These are phyloP conservation scores for Boletus speciosus DNA, from an alignment of 768 basidiomycete genomes.

Conservation along the genomic window DNA sequence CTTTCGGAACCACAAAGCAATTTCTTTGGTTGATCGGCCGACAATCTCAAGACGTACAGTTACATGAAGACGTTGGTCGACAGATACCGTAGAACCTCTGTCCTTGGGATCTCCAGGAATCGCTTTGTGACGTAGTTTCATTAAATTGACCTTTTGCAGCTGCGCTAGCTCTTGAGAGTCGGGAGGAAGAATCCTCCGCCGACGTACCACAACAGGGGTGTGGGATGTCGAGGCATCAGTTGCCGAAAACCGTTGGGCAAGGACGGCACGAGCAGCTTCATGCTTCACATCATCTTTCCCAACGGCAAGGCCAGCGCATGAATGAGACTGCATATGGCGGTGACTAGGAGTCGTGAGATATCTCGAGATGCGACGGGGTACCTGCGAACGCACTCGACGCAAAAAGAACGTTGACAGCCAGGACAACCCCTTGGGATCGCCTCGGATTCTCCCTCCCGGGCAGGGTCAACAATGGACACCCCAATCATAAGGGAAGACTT, in stretches of 20 bases:
- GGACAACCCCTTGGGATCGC: constrained; percentile 40
- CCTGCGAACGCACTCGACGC: constrained; percentile 49
- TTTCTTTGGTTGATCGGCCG: constrained; percentile 34
- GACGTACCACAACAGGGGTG: constrained; percentile 27
- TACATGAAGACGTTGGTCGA: constrained; percentile 59
- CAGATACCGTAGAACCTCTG: constrained; percentile 40
- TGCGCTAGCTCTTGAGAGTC: constrained; percentile 55
- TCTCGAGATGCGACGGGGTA: background rate
- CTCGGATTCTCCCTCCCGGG: background rate
- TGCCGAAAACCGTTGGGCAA: constrained; percentile 49
- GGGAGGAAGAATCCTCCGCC: constrained; percentile 35
- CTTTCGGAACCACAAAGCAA: constrained; percentile 69
- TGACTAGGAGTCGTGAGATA: constrained; percentile 44
- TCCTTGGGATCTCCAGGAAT: constrained; percentile 60
- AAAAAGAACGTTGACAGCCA: constrained; percentile 56
- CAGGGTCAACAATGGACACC: constrained; percentile 20
- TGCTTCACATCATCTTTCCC: constrained; percentile 34
- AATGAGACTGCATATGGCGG: constrained; percentile 60
- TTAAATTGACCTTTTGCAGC: constrained; percentile 55
- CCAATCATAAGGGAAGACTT: constrained; percentile 52
- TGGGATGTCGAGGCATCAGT: constrained; percentile 12
- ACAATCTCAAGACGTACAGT: constrained; percentile 35
- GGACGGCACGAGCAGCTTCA: constrained; percentile 47
- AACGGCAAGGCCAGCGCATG: constrained; percentile 37
- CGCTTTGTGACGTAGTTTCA: constrained; percentile 75